A percentile compares a stretch with the other conserved stretches of the same genome.
Evolutionary conservation across 352 stramenopile species (phyloP).

Genomic region (Phytophthora fragariae): DNA sequence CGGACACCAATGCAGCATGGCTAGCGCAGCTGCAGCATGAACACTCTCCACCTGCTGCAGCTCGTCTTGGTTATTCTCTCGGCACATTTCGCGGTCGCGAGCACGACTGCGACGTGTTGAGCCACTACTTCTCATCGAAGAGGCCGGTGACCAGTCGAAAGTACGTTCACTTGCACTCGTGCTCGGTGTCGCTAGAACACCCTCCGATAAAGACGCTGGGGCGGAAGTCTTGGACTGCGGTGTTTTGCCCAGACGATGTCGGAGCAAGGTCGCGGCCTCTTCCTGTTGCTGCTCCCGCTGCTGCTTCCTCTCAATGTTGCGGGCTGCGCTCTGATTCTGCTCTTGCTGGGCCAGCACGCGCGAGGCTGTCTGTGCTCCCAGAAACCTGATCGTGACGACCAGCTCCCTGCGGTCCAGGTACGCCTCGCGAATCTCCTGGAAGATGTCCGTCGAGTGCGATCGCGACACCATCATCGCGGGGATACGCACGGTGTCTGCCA

Average conservation of each 20-base stretch:
- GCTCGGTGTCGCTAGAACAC: constrained; percentile 24
- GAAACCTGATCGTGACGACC: constrained; percentile 61
- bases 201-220: constrained; percentile 1
- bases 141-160: constrained; percentile 25
- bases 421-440: constrained; percentile 60
- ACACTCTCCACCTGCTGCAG: neutral
- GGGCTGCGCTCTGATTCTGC: constrained; percentile 33
- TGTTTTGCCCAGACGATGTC: constrained; percentile 51
- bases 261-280: constrained; percentile 60
- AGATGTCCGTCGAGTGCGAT: constrained; percentile 49
- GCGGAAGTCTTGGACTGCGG: neutral
- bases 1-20: constrained; percentile 57
- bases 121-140: constrained; percentile 17
- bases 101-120: constrained; percentile 14
- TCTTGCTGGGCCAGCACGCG: constrained; percentile 64
- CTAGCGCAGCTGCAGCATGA: constrained; percentile 11
- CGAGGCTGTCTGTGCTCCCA: constrained; percentile 60
- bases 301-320: constrained; percentile 33
- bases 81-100: constrained; percentile 1
- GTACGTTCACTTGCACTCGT: constrained; percentile 29
- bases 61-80: constrained; percentile 26
- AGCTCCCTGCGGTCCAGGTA: constrained; percentile 55
- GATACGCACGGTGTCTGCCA: constrained; percentile 46
- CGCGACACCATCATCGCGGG: constrained; percentile 72
- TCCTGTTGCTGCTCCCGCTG: constrained; percentile 56